phyloP scores from a whole-genome alignment of 768 basidiomycete species.

The Phanerochaete sordida region DNA sequence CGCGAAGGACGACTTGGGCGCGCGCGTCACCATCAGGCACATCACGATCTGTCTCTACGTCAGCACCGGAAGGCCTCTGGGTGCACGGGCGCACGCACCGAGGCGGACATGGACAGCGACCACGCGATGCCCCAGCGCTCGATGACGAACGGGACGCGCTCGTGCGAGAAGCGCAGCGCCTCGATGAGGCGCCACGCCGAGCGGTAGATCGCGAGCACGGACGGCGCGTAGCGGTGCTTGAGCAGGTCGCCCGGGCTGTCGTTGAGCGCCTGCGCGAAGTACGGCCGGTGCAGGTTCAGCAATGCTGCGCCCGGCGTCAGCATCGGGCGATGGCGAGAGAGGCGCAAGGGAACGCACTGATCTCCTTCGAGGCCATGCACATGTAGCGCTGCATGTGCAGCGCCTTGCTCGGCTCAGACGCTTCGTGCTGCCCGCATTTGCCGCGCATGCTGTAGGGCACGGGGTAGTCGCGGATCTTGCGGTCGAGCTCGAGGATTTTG shows the following conservation, averaged over 20 bases:
- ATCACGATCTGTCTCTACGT: slow-evolving; percentile 37
- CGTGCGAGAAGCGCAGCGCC: slow-evolving; percentile 42
- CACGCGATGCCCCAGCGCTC: slow-evolving; percentile 51
- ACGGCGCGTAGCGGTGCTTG: slow-evolving; percentile 61
- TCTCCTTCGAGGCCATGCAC: slow-evolving; percentile 25
- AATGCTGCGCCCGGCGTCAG: slow-evolving; percentile 38
- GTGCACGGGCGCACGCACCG: slow-evolving; percentile 37
- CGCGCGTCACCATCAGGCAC: slow-evolving; percentile 34
- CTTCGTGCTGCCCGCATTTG: slow-evolving; percentile 18
- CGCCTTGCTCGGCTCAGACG: slow-evolving; percentile 10
- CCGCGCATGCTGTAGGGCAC: slow-evolving; percentile 42
- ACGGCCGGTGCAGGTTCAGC: slow-evolving; percentile 61
- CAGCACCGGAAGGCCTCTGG: too few relatives aligned
- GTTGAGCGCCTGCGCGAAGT: slow-evolving; percentile 63
- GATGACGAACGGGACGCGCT: slow-evolving; percentile 36
- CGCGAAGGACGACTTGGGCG: slow-evolving; percentile 34
- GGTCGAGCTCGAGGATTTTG: slow-evolving; percentile 46
- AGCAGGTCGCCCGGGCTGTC: slow-evolving; percentile 55
- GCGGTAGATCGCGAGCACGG: slow-evolving; percentile 69
- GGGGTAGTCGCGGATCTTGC: slow-evolving; percentile 47
- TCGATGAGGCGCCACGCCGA: slow-evolving; percentile 66
- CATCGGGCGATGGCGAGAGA: neutral
- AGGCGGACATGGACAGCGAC: slow-evolving; percentile 64
- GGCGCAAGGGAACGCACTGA: slow-evolving; percentile 15
- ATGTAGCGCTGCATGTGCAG: slow-evolving; percentile 18